phyloP scores from a whole-genome alignment of 352 stramenopile species.

The Pythium diclinum region DNA sequence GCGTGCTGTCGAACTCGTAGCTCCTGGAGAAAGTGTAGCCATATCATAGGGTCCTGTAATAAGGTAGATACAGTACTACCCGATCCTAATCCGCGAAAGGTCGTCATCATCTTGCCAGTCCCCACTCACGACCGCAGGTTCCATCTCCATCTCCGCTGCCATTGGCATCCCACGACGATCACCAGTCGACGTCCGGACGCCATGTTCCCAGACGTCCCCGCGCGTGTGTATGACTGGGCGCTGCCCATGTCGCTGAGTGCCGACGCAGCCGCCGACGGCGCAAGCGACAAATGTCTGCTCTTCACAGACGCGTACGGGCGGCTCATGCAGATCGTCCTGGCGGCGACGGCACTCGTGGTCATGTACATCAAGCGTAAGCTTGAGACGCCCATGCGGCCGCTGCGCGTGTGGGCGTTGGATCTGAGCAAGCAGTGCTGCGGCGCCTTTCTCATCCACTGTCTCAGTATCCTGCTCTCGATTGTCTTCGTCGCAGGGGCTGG shows the following conservation, averaged over 20 bases:
- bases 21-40: conserved; percentile 13
- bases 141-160: neutral
- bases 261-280: conserved; percentile 6
- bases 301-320: conserved; percentile 68
- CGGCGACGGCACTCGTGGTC: conserved; percentile 47
- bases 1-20: conserved; percentile 22
- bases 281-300: conserved; percentile 49
- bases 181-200: neutral
- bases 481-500: conserved; percentile 43
- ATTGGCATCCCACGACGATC: conserved; percentile 5
- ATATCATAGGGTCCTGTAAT: conserved; percentile 10
- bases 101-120: neutral
- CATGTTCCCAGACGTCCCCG: conserved; percentile 1
- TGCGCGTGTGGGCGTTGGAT: conserved; percentile 71
- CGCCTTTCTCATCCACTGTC: conserved; percentile 52
- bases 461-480: conserved; percentile 64
- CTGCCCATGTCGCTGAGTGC: neutral
- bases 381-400: conserved; percentile 59
- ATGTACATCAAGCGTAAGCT: conserved; percentile 80
- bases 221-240: conserved; percentile 19
- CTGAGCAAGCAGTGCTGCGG: conserved; percentile 67
- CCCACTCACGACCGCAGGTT: neutral
- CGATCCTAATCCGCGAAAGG: conserved; percentile 9
- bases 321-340: conserved; percentile 57
- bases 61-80: conserved; percentile 5